Evolutionary conservation across 352 stramenopile genomes (phyloP), one percentile per base, ranked within the genome.

Genomic region (Phytophthora nicotianae): DNA sequence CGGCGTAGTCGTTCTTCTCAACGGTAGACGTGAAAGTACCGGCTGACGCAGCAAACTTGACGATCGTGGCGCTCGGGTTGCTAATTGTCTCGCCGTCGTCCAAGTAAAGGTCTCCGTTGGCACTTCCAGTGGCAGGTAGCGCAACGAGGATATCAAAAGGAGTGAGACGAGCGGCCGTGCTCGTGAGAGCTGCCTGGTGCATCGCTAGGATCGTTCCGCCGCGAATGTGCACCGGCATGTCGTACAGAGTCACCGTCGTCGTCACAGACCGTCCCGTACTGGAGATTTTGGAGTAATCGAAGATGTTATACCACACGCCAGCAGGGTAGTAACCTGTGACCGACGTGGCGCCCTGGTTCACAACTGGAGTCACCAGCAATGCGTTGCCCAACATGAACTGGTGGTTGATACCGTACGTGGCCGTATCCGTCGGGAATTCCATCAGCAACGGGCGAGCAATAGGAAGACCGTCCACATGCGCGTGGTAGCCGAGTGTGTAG

Each of bases 401-500:
- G 32, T 58, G 38, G 51, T 89, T 70, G 24, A 79, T 57, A 6
- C 5, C 60, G 37, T 76, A 62, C 0, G 77, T 58, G 38, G 61
- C 75, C 1, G 56, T 62, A 43, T 89, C 77, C 6, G 58, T 51
- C 0, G 80, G 81, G 59, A 89, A 93, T 52, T 93, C 82, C 56
- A 85, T 77, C 42, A 88, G 80, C 20, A 93, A 54, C 13, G 81
- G 62, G 13, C 80, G 76, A 19, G 71, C 73, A 57, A 90, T 89
- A 0, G 79, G 77, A 9, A 62, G 26, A 26, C 83, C 85, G 4
- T 65, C 50, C 0, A 50, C 27, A 32, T 88, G 59, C 5, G 82
- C 80, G 20, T 85, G 62, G 37, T 88, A 90, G 5, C 88, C 81
- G 29, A 91, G 70, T 26, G 88, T 91, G 66, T 94, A 94, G 11